phyloP scores from a whole-genome alignment of 2,329 filamentous ascomycete species.

The Mycosphaerella sp. region DNA sequence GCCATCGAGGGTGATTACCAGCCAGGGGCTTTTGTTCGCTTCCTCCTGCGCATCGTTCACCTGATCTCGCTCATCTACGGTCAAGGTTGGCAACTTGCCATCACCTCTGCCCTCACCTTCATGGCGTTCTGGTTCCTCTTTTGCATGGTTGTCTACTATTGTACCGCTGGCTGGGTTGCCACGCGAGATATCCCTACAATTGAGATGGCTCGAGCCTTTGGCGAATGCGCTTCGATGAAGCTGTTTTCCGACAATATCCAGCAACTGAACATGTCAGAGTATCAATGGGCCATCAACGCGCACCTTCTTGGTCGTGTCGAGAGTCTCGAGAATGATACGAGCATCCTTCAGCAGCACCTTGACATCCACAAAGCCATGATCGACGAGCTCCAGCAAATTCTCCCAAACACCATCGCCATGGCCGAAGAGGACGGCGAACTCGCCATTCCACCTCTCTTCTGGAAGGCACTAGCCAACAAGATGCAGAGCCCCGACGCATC shows the following conservation, averaged over 20 bases:
- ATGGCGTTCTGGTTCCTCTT: neutral
- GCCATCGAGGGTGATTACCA: neutral
- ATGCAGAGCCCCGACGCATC: constrained; percentile 45
- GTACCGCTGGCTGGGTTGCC: neutral
- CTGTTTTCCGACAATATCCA: constrained; percentile 6
- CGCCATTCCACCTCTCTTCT: constrained; percentile 57
- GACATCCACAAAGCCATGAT: constrained; percentile 5
- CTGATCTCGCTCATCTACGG: constrained; percentile 7
- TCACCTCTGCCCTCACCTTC: neutral
- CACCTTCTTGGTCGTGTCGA: constrained; percentile 10
- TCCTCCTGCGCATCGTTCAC: constrained; percentile 11
- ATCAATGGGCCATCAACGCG: constrained; percentile 10
- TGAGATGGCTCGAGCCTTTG: no score
- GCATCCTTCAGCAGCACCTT: neutral
- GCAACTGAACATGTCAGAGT: constrained; percentile 2
- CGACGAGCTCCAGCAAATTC: constrained; percentile 6
- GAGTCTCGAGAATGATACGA: neutral
- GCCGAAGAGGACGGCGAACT: constrained; percentile 42
- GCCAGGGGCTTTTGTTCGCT: constrained; percentile 7
- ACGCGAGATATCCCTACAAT: neutral
- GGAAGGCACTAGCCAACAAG: constrained; percentile 54
- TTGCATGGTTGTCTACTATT: neutral
- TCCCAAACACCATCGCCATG: constrained; percentile 6
- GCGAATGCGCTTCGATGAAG: neutral
- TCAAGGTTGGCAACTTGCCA: neutral